phyloP scores from a whole-genome alignment of 768 basidiomycete species.

The Myochromella boudieri region DNA sequence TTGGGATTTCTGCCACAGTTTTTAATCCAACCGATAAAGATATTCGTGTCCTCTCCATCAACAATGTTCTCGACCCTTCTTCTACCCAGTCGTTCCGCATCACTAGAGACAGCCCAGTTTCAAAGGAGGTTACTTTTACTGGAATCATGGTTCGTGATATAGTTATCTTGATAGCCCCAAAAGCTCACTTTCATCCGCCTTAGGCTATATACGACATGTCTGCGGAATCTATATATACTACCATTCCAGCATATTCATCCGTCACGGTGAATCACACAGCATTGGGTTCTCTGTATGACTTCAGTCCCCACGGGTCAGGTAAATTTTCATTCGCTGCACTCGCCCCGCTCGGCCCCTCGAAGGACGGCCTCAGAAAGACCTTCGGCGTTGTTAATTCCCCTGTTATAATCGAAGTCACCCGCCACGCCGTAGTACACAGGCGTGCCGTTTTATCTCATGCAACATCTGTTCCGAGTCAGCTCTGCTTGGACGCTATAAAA shows the following conservation, averaged over 20 bases:
- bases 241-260: slow-evolving; percentile 3
- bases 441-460: slow-evolving; percentile 2
- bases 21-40: not conserved
- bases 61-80: not conserved
- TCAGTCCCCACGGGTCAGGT: not conserved
- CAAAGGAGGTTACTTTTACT: not conserved
- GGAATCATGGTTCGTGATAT: not conserved
- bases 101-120: not conserved
- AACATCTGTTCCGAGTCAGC: slow-evolving; percentile 4
- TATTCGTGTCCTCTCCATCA: not conserved
- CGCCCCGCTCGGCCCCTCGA: not conserved
- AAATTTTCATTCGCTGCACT: slow-evolving; percentile 1
- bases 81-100: not conserved
- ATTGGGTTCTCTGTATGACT: slow-evolving; percentile 3
- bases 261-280: slow-evolving; percentile 6
- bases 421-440: slow-evolving; percentile 7
- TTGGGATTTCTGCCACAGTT: not conserved
- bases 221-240: slow-evolving; percentile 1
- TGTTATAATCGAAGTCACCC: slow-evolving; percentile 1
- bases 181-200: not conserved
- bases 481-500: not conserved
- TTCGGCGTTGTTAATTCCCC: not conserved
- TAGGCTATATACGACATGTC: slow-evolving; percentile 6
- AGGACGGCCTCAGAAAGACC: slow-evolving; percentile 3
- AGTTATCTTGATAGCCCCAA: not conserved